phyloP scores from a whole-genome alignment of 2,329 filamentous ascomycete species.

The Neonectria faginata region DNA sequence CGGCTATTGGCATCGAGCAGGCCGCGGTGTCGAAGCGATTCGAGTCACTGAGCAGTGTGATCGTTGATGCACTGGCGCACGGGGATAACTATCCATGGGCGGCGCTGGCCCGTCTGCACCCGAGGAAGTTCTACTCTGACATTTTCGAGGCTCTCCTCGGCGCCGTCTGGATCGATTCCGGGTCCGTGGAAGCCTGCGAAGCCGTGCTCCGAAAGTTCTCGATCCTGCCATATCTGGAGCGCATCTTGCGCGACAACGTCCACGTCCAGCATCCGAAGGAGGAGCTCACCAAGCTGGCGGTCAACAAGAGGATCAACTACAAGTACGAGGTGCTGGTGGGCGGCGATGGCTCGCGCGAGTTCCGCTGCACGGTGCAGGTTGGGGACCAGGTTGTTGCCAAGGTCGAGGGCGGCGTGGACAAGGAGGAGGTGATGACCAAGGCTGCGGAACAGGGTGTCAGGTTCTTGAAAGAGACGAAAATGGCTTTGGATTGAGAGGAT shows the following conservation, averaged over 20 bases:
- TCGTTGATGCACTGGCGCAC: conserved; percentile 63
- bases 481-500: conserved; percentile 9
- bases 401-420: conserved; percentile 59
- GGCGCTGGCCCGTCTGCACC: conserved; percentile 71
- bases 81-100: conserved; percentile 80
- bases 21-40: conserved; percentile 59
- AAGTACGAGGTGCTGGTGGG: conserved; percentile 46
- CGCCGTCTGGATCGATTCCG: conserved; percentile 85
- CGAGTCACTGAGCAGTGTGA: conserved; percentile 56
- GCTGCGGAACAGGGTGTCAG: conserved; percentile 66
- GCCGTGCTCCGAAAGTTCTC: conserved; percentile 72
- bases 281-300: conserved; percentile 70
- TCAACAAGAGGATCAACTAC: conserved; percentile 66
- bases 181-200: conserved; percentile 69
- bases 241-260: conserved; percentile 69
- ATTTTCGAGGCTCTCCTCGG: conserved; percentile 84
- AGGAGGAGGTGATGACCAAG: conserved; percentile 65
- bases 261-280: conserved; percentile 75
- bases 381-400: conserved; percentile 59
- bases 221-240: conserved; percentile 70
- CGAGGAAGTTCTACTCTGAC: conserved; percentile 85
- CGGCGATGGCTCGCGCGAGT: conserved; percentile 44
- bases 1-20: conserved; percentile 61
- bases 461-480: conserved; percentile 45
- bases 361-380: conserved; percentile 62